A percentile compares a stretch with the other conserved stretches of the same genome.
These are phyloP conservation scores for Astrocystis sublimbata DNA, from an alignment of 495 filamentous ascomycete species.

Conservation along the genomic window DNA sequence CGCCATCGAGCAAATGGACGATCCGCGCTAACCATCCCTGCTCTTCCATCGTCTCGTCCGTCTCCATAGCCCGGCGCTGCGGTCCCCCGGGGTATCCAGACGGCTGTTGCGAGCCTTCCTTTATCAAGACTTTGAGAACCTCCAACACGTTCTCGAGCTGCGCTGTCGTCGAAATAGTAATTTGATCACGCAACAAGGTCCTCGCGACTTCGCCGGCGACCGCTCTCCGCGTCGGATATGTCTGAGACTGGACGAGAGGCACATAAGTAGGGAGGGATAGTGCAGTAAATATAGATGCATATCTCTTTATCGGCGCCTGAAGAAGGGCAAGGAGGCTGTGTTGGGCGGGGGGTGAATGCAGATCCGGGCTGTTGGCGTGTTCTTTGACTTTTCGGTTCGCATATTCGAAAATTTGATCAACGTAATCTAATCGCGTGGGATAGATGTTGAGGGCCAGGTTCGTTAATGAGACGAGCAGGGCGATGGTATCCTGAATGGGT, in stretches of 20 bases:
- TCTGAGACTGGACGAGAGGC: conserved; percentile 85
- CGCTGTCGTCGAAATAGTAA: conserved; percentile 67
- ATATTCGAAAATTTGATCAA: conserved; percentile 90
- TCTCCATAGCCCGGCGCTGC: conserved; percentile 69
- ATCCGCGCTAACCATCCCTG: conserved; percentile 94
- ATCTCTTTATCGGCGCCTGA: conserved; percentile 82
- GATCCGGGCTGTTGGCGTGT: conserved; percentile 87
- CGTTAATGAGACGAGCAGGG: conserved; percentile 83
- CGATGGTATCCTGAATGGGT: conserved; percentile 92
- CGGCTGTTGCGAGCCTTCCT: conserved; percentile 84
- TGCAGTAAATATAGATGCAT: conserved; percentile 90
- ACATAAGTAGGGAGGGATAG: conserved; percentile 88
- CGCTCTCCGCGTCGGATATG: conserved; percentile 86
- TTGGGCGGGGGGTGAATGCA: conserved; percentile 85
- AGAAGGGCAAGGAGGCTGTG: conserved; percentile 86
- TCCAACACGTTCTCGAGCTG: conserved; percentile 89
- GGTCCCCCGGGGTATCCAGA: conserved; percentile 80
- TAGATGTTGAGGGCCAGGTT: conserved; percentile 96
- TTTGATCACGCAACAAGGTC: conserved; percentile 77
- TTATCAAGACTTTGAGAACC: conserved; percentile 84
- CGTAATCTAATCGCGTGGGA: conserved; percentile 87
- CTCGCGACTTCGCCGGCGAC: conserved; percentile 85
- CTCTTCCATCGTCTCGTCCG: conserved; percentile 95
- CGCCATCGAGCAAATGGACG: conserved; percentile 79
- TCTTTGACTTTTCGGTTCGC: conserved; percentile 85